phyloP scores from a whole-genome alignment of 2,329 filamentous ascomycete species.

The Teratosphaeria gauchensis region DNA sequence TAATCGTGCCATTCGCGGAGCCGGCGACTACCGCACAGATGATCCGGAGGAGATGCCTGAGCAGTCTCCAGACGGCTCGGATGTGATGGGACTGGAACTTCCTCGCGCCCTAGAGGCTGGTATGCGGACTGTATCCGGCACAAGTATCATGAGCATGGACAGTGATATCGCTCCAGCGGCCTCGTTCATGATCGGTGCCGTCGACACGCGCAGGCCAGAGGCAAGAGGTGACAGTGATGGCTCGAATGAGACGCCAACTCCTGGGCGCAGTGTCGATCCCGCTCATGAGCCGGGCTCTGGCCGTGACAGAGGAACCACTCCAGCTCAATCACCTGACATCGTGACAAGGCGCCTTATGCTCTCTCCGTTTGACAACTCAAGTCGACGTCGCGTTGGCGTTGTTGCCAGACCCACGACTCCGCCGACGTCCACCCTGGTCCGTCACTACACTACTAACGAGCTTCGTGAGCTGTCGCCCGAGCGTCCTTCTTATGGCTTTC shows the following conservation, averaged over 20 bases:
- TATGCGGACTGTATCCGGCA: not conserved
- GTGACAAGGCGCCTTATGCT: not conserved
- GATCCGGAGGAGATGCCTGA: slow-evolving; percentile 9
- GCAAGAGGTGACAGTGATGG: not conserved
- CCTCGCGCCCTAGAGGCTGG: not conserved
- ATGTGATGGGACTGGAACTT: not conserved
- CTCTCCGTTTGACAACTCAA: not conserved
- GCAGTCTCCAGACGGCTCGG: not conserved
- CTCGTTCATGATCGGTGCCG: not conserved
- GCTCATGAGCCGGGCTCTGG: not conserved
- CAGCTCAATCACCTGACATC: not conserved
- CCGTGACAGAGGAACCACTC: not conserved
- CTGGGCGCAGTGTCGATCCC: not conserved
- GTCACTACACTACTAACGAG: not conserved
- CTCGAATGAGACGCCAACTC: not conserved
- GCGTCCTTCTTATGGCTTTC: not conserved
- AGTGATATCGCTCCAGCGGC: not conserved
- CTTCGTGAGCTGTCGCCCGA: not conserved
- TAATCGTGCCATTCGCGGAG: not conserved
- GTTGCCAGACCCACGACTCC: not conserved
- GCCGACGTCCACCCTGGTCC: not conserved
- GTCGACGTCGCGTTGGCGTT: not conserved
- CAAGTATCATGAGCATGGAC: not conserved
- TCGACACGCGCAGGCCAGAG: not conserved
- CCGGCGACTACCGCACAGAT: slow-evolving; percentile 5